phyloP scores from a whole-genome alignment of 495 filamentous ascomycete species.

The Durotheca rogersii region DNA sequence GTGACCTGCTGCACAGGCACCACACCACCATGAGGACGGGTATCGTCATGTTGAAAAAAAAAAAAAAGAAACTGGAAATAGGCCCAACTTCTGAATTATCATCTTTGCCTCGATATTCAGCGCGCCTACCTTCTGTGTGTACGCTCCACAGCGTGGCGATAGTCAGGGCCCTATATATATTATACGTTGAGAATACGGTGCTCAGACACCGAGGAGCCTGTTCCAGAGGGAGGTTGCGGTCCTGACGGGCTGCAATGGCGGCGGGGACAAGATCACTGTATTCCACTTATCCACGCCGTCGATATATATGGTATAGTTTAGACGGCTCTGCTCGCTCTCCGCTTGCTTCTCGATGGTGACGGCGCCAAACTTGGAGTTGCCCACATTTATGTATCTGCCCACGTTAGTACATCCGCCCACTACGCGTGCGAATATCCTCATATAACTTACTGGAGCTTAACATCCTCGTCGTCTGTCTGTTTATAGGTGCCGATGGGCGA shows the following conservation, averaged over 20 bases:
- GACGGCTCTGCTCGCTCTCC: constrained; percentile 57
- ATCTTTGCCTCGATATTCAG: not conserved
- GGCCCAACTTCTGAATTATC: constrained; percentile 13
- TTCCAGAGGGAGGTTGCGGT: constrained; percentile 45
- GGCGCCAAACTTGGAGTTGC: constrained; percentile 87
- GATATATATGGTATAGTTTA: constrained; percentile 81
- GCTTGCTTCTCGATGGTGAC: constrained; percentile 74
- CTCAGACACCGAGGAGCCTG: constrained; percentile 33
- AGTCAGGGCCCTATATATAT: no score
- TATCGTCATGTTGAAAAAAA: no score
- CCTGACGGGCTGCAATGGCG: constrained; percentile 20
- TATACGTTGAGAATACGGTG: not conserved
- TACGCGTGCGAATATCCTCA: not conserved
- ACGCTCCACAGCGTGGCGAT: not conserved
- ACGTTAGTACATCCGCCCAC: constrained; percentile 6
- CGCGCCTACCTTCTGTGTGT: constrained; percentile 2
- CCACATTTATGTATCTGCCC: constrained; percentile 72
- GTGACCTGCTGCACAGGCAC: no score
- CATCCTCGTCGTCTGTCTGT: constrained; percentile 75
- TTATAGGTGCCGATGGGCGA: constrained; percentile 79
- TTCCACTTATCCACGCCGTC: constrained; percentile 80
- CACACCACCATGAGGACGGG: no score
- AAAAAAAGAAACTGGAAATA: no score
- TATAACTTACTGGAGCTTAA: constrained; percentile 67
- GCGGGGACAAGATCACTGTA: constrained; percentile 57